A percentile compares a stretch with the other conserved stretches of the same genome.
Conservation (phyloP, 495 filamentous ascomycete genomes). For the Talaromyces nanjingensis region DNA sequence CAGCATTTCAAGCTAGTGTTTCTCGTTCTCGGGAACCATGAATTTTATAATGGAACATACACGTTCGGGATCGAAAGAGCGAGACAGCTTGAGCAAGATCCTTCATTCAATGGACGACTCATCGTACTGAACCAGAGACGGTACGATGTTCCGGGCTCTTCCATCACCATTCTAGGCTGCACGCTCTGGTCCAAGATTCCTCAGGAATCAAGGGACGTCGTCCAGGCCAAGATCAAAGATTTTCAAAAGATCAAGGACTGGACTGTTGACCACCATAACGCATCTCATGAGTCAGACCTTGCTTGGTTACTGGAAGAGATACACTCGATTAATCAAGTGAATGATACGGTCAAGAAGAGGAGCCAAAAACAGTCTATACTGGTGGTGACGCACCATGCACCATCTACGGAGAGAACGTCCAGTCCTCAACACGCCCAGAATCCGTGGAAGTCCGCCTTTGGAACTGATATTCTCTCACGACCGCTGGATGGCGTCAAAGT, state of each 20-base stretch:
- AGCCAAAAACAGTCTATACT: neutral
- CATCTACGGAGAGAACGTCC: constrained; percentile 33
- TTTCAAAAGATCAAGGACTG: constrained; percentile 44
- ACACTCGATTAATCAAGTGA: constrained; percentile 13
- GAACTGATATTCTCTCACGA: constrained; percentile 37
- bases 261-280: constrained; percentile 42
- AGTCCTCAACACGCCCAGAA: constrained; percentile 35
- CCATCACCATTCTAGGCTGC: constrained; percentile 46
- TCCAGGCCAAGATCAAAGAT: constrained; percentile 37
- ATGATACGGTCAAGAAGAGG: constrained; percentile 9
- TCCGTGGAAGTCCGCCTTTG: constrained; percentile 41
- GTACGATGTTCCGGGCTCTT: constrained; percentile 31
- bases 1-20: too few relatives aligned
- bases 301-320: constrained; percentile 39
- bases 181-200: constrained; percentile 50
- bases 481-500: neutral
- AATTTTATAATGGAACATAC: constrained; percentile 44
- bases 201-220: constrained; percentile 23
- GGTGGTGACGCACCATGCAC: constrained; percentile 39
- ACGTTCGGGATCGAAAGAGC: constrained; percentile 34
- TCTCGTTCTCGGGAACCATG: too few relatives aligned
- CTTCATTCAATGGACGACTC: constrained; percentile 33
- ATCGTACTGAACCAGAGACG: constrained; percentile 38
- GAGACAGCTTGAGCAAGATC: constrained; percentile 34
- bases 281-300: constrained; percentile 31